phyloP scores from a whole-genome alignment of 192 early-diverging fungal genomes.

The Coemansia reversa region DNA sequence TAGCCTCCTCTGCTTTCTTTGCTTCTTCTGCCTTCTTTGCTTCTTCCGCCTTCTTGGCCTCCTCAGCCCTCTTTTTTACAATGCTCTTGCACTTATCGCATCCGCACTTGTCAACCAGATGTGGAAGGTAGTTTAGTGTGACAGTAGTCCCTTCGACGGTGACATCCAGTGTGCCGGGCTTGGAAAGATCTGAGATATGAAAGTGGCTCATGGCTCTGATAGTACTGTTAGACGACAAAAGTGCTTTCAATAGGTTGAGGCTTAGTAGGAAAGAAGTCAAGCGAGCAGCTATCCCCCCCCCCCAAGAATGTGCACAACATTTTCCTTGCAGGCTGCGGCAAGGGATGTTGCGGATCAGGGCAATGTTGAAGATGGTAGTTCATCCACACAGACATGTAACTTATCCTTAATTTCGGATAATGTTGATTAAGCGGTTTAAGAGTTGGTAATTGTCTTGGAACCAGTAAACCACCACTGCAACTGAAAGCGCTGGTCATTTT shows the following conservation, averaged over 20 bases:
- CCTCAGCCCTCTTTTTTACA: slow-evolving; percentile 24
- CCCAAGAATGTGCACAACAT: background rate
- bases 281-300: background rate
- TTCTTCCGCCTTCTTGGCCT: slow-evolving; percentile 29
- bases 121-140: slow-evolving; percentile 35
- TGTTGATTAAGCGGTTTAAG: background rate
- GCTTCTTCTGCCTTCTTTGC: slow-evolving; percentile 18
- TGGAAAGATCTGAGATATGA: slow-evolving; percentile 28
- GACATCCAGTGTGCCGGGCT: slow-evolving; percentile 36
- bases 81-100: slow-evolving; percentile 32
- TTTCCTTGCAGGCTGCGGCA: background rate
- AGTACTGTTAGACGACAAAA: background rate
- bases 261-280: slow-evolving; percentile 1
- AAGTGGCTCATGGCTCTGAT: slow-evolving; percentile 31
- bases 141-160: slow-evolving; percentile 21
- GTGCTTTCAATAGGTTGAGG: background rate
- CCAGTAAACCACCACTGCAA: too few species aligned
- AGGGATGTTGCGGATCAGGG: background rate
- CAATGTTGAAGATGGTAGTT: background rate
- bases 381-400: background rate
- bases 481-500: background rate
- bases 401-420: background rate
- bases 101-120: slow-evolving; percentile 24
- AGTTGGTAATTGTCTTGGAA: too few species aligned
- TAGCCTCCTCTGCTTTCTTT: slow-evolving; percentile 15